A percentile compares a stretch with the other conserved stretches of the same genome.
phyloP scores from a whole-genome alignment of 2,329 filamentous ascomycete genomes.

The Pseudodiploospora longispora region DNA sequence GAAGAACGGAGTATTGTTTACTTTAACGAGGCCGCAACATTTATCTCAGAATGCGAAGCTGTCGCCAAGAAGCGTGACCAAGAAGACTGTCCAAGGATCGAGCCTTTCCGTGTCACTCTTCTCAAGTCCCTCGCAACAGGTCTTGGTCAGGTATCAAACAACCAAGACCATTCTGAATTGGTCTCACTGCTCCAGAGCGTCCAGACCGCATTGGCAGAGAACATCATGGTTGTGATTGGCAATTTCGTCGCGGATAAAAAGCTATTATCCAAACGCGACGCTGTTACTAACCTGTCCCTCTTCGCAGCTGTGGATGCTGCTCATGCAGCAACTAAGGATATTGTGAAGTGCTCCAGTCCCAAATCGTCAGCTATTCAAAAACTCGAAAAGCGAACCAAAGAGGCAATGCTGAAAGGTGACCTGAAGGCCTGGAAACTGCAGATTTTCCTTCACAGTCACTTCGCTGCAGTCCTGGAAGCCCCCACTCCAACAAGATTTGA shows the following conservation, averaged over 20 bases:
- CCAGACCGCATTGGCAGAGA: slow-evolving; percentile 19
- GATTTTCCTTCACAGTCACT: slow-evolving; percentile 32
- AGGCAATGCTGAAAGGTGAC: slow-evolving; percentile 26
- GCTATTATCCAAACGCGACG: slow-evolving; percentile 16
- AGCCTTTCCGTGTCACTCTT: slow-evolving; percentile 26
- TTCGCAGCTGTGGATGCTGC: slow-evolving; percentile 27
- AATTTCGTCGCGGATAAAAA: slow-evolving; percentile 23
- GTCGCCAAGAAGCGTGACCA: not conserved
- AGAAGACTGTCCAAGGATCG: slow-evolving; percentile 7
- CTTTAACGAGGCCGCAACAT: slow-evolving; percentile 21
- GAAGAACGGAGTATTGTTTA: slow-evolving; percentile 36
- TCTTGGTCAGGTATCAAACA: slow-evolving; percentile 19
- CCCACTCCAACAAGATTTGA: slow-evolving; percentile 27
- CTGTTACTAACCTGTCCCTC: slow-evolving; percentile 18
- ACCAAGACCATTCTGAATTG: slow-evolving; percentile 16
- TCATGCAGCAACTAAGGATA: slow-evolving; percentile 10
- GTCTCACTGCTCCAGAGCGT: slow-evolving; percentile 16
- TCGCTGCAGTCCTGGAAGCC: slow-evolving; percentile 23
- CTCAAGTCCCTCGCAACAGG: slow-evolving; percentile 26
- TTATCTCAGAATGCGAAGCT: slow-evolving; percentile 18
- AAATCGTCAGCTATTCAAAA: slow-evolving; percentile 25
- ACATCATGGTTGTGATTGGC: slow-evolving; percentile 17
- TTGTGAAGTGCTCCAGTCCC: slow-evolving; percentile 15
- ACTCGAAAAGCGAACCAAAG: slow-evolving; percentile 26
- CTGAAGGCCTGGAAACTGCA: slow-evolving; percentile 38